Evolutionary conservation across 2,329 filamentous ascomycete species (phyloP), one percentile per base, ranked within the genome.

Genomic region (Diaporthe aspalathi): DNA sequence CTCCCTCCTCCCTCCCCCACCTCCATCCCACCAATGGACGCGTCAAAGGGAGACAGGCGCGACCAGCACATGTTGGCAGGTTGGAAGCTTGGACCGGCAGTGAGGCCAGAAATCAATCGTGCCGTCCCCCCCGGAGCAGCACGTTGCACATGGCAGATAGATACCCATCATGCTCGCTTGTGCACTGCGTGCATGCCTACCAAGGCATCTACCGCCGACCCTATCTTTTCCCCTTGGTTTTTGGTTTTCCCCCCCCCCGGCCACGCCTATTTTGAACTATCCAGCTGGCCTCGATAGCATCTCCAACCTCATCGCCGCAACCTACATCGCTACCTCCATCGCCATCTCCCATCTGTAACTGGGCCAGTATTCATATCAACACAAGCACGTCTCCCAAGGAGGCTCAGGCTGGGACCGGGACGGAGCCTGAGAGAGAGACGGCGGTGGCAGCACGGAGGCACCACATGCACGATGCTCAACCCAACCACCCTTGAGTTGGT

Each of bases 401-500:
- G n/a, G n/a, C 47, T n/a, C n/a, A 52, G 45, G n/a, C 53, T 60
- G 45, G 16, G 50, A 16, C 50, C 17, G n/a, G 7, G 22, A 49
- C 45, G 45, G 27, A 60, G 14, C 16, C 29, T 40, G n/a, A n/a
- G n/a, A n/a, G n/a, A 5, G 32, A 17, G 62, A 29, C 29, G 32
- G 32, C 7, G 35, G 27, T 22, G 24, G 49, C 49, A 2, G 27
- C 22, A 9, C 24, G 1, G 49, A 52, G 49, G 17, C 1, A 27
- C 63, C 49, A 49, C 52, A 24, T 40, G 22, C 27, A 56, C 47
- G 8, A 73, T 73, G 71, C 65, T 73, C 49, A 73, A 71, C 40
- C 65, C 65, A 20, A 73, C 68, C 16, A 4, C 45, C 24, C 57
- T 45, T 62, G 83, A 84, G 76, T 83, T 82, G 75, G 70, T 85